phyloP scores from a whole-genome alignment of 73 alveolate species.

The Tetrahymena elliotti region DNA sequence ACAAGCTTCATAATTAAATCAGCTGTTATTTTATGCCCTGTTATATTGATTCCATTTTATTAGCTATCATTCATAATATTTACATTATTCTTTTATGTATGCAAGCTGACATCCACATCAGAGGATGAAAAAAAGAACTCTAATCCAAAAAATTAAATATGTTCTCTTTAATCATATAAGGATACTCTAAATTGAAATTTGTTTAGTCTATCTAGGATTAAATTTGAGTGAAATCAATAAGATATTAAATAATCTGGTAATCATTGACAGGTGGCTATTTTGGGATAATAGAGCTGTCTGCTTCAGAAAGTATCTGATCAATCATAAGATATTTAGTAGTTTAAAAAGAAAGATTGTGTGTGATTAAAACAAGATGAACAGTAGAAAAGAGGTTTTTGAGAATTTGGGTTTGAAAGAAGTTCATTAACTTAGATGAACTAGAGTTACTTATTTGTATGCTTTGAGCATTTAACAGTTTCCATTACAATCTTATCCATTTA shows the following conservation, averaged over 20 bases:
- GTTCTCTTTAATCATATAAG: not conserved
- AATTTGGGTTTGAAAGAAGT: too few species aligned
- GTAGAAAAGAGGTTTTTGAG: not conserved
- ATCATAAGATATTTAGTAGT: not conserved
- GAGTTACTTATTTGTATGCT: not conserved
- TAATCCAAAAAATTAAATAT: not conserved
- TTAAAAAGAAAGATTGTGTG: too few species aligned
- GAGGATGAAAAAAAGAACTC: not conserved
- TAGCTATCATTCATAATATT: too few species aligned
- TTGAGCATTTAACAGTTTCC: not conserved
- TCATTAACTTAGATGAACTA: not conserved
- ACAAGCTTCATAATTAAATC: not conserved
- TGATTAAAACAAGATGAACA: not conserved
- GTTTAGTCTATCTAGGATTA: not conserved
- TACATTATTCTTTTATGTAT: not conserved
- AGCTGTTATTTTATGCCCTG: not conserved
- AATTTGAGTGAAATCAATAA: not conserved
- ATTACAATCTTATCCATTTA: not conserved
- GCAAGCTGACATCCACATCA: not conserved
- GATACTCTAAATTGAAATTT: not conserved
- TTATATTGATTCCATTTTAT: too few species aligned
- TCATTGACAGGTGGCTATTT: not conserved
- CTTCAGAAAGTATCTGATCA: not conserved
- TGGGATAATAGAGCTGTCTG: not conserved
- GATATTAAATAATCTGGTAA: not conserved